Evolutionary conservation across 164 flowering plant species (phyloP), one percentile per base, ranked within the genome.

Genomic region (Santalum album): DNA sequence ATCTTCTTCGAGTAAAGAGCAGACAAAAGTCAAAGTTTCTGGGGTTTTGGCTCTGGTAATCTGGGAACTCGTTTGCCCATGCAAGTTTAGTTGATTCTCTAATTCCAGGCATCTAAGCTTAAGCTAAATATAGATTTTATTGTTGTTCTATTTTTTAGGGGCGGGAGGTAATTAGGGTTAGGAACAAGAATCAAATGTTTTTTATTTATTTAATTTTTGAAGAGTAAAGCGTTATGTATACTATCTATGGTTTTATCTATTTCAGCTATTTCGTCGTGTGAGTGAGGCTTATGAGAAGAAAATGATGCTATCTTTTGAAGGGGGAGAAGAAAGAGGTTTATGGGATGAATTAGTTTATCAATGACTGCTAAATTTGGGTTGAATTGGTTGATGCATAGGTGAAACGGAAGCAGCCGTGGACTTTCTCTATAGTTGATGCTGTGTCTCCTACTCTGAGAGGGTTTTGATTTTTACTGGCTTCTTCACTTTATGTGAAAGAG

Each of bases 11-110:
- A 25, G 34, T 20, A 36, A 19, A 32, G 32, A 40, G 7, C 35
- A 11, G 42, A 24, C 26, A 34, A 14, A 54, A 62, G 59, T 54
- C 59, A 58, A 58, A 49, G 22, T 42, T 44, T 34, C 20, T 38
- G 7, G 12, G 18, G 34, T 24, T 59, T 42, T 29, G 21, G 40
- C 34, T 9, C 20, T 50, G 16, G 1, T 12, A 48, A 25, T 42
- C 15, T 43, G 7, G 44, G 15, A n/a, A 29, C 25, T 51, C 24
- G 26, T 27, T 17, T 35, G 15, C 50, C 25, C 38, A 21, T 45
- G 45, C 16, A n/a, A 39, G 26, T 57, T 53, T 25, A 25, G 23
- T 17, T 38, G 32, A 7, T 39, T 27, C 17, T 51, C 22, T 36
- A 29, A 34, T 59, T 56, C 49, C 51, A 36, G 58, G 49, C 15